Conservation (phyloP, 352 stramenopile genomes). For the Phytophthora megakarya region DNA sequence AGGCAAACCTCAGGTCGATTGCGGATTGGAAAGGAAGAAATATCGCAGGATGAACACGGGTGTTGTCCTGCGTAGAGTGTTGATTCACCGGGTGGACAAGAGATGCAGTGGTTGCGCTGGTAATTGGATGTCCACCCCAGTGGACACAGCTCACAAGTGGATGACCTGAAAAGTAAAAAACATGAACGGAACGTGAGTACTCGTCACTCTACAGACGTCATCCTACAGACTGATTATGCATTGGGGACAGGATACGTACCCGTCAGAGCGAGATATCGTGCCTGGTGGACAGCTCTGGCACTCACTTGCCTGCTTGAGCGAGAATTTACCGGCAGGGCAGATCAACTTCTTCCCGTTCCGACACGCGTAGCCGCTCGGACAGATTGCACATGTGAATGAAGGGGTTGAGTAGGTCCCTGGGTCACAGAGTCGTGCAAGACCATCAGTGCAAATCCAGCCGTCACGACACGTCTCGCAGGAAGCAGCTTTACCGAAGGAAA, state of each 20-base stretch:
- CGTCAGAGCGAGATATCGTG: conserved; percentile 50
- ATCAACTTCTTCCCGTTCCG: conserved; percentile 58
- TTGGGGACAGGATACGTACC: conserved; percentile 31
- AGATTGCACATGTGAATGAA: conserved; percentile 43
- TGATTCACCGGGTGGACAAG: conserved; percentile 46
- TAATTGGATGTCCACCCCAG: conserved; percentile 57
- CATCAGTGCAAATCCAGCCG: conserved; percentile 67
- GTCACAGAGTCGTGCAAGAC: conserved; percentile 54
- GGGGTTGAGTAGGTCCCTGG: conserved; percentile 57
- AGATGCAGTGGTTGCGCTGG: conserved; percentile 58
- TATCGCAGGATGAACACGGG: conserved; percentile 49
- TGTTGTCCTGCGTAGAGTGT: conserved; percentile 49
- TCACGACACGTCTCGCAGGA: conserved; percentile 59
- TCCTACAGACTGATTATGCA: too few relatives aligned
- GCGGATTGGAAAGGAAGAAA: conserved; percentile 35
- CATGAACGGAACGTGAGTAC: conserved; percentile 8
- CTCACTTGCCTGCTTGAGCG: conserved; percentile 42
- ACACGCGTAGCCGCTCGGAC: conserved; percentile 57
- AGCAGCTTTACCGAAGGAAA: conserved; percentile 64
- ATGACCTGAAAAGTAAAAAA: conserved; percentile 31
- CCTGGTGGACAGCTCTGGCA: conserved; percentile 65
- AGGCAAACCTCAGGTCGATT: conserved; percentile 27
- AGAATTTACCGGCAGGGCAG: conserved; percentile 55
- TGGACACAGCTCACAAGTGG: conserved; percentile 47
- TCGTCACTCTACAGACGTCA: background rate